Conservation (phyloP, 2,329 filamentous ascomycete species). For the Claviceps pazoutovae region DNA sequence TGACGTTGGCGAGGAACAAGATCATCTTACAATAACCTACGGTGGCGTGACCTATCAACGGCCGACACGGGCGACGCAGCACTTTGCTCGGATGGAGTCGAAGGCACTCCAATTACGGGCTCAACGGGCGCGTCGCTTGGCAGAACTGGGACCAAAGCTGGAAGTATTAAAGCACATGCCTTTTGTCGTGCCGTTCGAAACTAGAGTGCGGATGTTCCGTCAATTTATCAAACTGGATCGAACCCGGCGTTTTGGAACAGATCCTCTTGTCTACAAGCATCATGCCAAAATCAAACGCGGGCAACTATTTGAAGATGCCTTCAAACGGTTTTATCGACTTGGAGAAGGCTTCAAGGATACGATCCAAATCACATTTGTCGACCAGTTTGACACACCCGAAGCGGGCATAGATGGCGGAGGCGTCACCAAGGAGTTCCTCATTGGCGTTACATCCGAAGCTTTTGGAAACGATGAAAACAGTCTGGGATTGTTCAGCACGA, state of each 20-base stretch:
- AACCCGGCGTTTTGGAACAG: constrained; percentile 12
- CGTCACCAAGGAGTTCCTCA: constrained; percentile 94
- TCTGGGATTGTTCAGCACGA: constrained; percentile 60
- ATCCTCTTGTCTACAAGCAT: constrained; percentile 32
- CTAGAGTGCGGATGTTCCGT: constrained; percentile 81
- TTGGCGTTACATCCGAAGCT: constrained; percentile 72
- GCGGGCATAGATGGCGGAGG: constrained; percentile 94
- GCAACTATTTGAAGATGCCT: constrained; percentile 74
- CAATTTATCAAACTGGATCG: constrained; percentile 75
- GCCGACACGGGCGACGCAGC: no score
- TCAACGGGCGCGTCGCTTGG: constrained; percentile 56
- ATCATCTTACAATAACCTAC: no score
- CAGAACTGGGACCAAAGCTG: constrained; percentile 69
- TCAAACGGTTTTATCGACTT: constrained; percentile 65
- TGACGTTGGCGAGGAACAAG: constrained; percentile 13
- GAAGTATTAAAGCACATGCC: constrained; percentile 94
- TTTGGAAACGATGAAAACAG: constrained; percentile 43
- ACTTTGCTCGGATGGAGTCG: constrained; percentile 33
- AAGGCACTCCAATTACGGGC: constrained; percentile 51
- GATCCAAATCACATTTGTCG: constrained; percentile 92
- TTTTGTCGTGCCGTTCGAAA: constrained; percentile 88
- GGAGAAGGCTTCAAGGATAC: constrained; percentile 81
- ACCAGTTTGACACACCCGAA: constrained; percentile 73
- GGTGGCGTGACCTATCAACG: no score
- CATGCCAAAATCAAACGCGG: constrained; percentile 69